A percentile compares a stretch with the other conserved stretches of the same genome.
Conservation (phyloP, 2,329 filamentous ascomycete genomes). For the Talaromyces sp. region DNA sequence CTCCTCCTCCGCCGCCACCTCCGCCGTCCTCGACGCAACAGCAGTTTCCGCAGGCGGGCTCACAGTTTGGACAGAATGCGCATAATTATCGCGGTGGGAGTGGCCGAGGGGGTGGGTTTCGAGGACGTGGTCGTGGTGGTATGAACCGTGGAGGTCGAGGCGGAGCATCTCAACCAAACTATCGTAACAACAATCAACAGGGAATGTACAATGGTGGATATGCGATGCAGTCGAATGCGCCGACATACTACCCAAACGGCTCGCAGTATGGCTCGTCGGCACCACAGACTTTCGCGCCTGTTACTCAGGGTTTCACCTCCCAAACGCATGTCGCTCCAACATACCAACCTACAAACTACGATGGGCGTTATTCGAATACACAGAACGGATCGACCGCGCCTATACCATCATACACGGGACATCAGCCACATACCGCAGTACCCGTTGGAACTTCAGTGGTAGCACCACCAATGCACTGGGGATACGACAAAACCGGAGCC, state of each 20-base stretch:
- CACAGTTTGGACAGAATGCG: constrained; percentile 25
- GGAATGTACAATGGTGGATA: constrained; percentile 27
- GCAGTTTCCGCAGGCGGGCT: constrained; percentile 20
- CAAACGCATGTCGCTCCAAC: not conserved
- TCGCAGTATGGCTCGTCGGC: not conserved
- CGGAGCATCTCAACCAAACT: constrained; percentile 26
- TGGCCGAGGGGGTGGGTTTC: constrained; percentile 24
- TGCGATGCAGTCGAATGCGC: constrained; percentile 22
- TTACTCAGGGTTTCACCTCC: constrained; percentile 25
- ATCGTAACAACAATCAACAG: constrained; percentile 21
- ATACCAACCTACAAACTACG: constrained; percentile 5
- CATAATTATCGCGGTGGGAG: constrained; percentile 25
- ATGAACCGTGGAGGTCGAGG: constrained; percentile 26
- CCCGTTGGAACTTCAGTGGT: constrained; percentile 35
- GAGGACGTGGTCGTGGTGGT: constrained; percentile 36
- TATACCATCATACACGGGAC: not conserved
- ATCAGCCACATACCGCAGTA: not conserved
- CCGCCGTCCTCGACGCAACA: constrained; percentile 24
- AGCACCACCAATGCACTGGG: constrained; percentile 56
- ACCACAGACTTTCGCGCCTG: constrained; percentile 10
- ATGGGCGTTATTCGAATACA: not conserved
- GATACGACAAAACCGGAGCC: constrained; percentile 51
- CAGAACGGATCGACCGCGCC: not conserved
- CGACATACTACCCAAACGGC: not conserved
- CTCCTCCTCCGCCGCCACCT: constrained; percentile 45